phyloP scores from a whole-genome alignment of 257 asterid species.

The Nicotiana benthamiana region DNA sequence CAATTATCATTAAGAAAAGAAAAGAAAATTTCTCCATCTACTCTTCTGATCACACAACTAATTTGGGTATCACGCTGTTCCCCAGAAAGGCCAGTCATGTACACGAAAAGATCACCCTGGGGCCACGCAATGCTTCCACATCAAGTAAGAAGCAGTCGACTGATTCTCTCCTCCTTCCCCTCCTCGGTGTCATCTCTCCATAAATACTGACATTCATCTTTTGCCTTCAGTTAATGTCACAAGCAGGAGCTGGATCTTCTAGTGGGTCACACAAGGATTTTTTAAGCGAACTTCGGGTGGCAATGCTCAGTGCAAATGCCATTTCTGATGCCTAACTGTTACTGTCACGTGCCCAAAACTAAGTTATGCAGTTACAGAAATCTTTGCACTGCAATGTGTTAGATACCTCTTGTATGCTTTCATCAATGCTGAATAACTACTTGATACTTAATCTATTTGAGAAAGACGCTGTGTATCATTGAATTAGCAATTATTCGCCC shows the following conservation, averaged over 20 bases:
- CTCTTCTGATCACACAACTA: background rate
- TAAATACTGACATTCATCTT: constrained; percentile 1
- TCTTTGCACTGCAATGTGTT: background rate
- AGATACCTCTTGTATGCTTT: background rate
- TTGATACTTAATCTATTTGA: background rate
- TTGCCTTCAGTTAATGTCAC: constrained; percentile 44
- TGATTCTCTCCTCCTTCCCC: background rate
- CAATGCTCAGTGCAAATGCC: constrained; percentile 48
- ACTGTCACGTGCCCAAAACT: constrained; percentile 9
- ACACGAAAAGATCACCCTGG: constrained; percentile 60
- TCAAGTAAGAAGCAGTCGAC: constrained; percentile 33
- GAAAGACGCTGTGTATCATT: background rate
- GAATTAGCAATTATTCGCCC: background rate
- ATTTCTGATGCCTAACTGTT: constrained; percentile 25
- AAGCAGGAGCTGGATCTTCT: constrained; percentile 33
- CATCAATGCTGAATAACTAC: background rate
- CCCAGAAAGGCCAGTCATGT: constrained; percentile 77
- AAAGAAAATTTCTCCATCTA: background rate
- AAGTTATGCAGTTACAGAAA: background rate
- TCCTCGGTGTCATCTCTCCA: background rate
- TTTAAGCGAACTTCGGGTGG: constrained; percentile 60
- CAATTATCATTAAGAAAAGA: background rate
- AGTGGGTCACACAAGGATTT: constrained; percentile 63
- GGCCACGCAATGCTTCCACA: constrained; percentile 68
- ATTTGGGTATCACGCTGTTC: constrained; percentile 14